Evolutionary conservation across 495 filamentous ascomycete genomes (phyloP).

Genomic region (Annulohypoxylon bovei): DNA sequence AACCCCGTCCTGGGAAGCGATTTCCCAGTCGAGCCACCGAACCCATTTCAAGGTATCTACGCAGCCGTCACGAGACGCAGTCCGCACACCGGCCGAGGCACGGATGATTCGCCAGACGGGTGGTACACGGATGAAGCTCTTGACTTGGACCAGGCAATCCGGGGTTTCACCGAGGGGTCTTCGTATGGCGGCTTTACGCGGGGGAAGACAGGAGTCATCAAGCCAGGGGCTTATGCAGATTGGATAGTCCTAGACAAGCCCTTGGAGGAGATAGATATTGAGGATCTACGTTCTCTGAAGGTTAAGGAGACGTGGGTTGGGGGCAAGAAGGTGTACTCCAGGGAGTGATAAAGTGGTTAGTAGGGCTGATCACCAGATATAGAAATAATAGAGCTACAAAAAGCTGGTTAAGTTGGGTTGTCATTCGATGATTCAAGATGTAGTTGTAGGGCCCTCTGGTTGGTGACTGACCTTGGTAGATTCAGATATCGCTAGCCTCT

Average conservation of each 20-base stretch:
- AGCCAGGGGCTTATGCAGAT: conserved; percentile 65
- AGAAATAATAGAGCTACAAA: not conserved
- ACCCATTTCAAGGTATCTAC: conserved; percentile 69
- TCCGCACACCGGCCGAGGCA: conserved; percentile 60
- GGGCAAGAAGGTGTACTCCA: conserved; percentile 56
- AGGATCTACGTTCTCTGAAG: conserved; percentile 57
- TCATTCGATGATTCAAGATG: not conserved
- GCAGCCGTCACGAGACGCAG: conserved; percentile 66
- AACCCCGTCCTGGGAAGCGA: conserved; percentile 67
- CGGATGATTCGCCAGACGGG: conserved; percentile 54
- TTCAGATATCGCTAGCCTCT: too few species aligned
- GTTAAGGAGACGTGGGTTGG: conserved; percentile 73
- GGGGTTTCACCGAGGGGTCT: conserved; percentile 62
- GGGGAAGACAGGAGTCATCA: conserved; percentile 61
- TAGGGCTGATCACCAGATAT: not conserved
- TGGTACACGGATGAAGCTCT: conserved; percentile 66
- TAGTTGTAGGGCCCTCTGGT: not conserved
- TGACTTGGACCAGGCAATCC: conserved; percentile 61
- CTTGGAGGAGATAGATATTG: conserved; percentile 48
- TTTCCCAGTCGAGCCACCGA: conserved; percentile 72
- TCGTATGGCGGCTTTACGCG: conserved; percentile 62
- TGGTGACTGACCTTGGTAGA: too few species aligned
- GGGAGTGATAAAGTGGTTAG: conserved; percentile 27
- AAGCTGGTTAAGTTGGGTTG: not conserved
- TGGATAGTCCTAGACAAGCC: conserved; percentile 69